Evolutionary conservation across 176 grass and related monocot species (phyloP), one percentile per base, ranked within the genome.

Genomic region (Bonia amplexicaulis): DNA sequence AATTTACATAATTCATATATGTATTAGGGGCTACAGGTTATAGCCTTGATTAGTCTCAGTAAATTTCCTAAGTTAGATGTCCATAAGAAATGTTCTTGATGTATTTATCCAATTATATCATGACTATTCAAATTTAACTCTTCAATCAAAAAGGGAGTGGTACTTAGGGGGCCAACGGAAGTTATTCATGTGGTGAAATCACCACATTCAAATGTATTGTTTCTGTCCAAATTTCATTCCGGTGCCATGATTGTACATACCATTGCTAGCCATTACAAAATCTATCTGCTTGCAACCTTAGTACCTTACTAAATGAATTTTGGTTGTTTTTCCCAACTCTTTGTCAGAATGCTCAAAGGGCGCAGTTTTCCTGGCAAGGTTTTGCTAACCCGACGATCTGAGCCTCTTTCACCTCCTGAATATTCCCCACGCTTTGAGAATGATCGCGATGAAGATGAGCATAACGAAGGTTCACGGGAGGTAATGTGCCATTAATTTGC

Each of bases 361-460:
- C 90, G 92, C 10, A 99, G 93, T 55, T 94, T 99, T 75, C 93
- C 96, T 58, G 96, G 96, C 16, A 99, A 99, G 51, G 86, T 99
- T 87, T 55, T 99, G 82, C 66, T 97, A 53, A 94, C 77, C 65
- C 86, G 93, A 48, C 87, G 83, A 84, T 87, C 90, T 33, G 91
- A 99, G 71, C 91, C 93, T 65, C 51, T 94, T 64, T 87, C 84
- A 41, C 85, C 91, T 83, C 81, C 85, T 57, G 85, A 81, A 57
- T 75, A 76, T 66, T 87, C 93, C 76, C 84, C 89, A 42, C 69
- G 55, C 60, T 90, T 84, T 23, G 88, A 93, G 49, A 88, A 79
- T 82, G 90, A 92, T 82, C 77, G 15, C 35, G 81, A 90, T 31
- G 89, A 92, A 85, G 67, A 88, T 79, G 88, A 92, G 19, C 86